Base-by-base conservation (phyloP, 1,139 yeast genomes). In the Tardiomyces depauwii region DNA sequence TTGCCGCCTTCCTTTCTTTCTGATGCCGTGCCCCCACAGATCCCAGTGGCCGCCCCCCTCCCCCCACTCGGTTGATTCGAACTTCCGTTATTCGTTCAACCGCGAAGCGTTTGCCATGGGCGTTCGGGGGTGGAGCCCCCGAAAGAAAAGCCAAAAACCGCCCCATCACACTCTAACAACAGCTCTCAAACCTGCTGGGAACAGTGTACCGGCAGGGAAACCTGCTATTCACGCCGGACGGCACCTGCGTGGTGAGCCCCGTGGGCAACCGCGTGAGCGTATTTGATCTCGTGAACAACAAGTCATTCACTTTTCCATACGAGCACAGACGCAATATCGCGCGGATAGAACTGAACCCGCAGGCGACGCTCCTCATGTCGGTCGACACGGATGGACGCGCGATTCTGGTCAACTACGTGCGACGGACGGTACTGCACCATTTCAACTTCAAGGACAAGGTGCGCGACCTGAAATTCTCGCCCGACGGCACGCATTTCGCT, bases 171-270 rank as follows among this genome's bases (percentile, higher is more conserved):
- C n/a, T n/a, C 36, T 30, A 14, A 30, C 36, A 12, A 5, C 36
- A 30, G 74, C 83, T 91, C 58, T 81, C 95, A 42, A 91, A 91
- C 65, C 72, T 91, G 42, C 70, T 91, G 56, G 99, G 98, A 27
- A 89, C 98, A 0, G 98, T 91, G 7, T 91, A 91, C 61, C 73
- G 94, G 47, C 86, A 84, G 58, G 98, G 97, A 18, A 89, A 91
- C 64, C 68, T 91, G 36, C 73, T 82, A n/a, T 91, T 82, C 67
- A 80, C 94, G 1, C 78, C 82, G 2, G 96, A 88, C 62, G 98
- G 98, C 1, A 79, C 83, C 14, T 75, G 77, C 49, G 70, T 91
- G 32, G 69, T 91, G 44, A 82, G 94, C 51, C 98, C 98, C 0
- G 97, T 91, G 2, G 98, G 98, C 10, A 93, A 91, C 63, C 68